These are phyloP conservation scores for Microcyclosporella mali DNA, from an alignment of 2,329 filamentous ascomycete species.

Conservation along the genomic window DNA sequence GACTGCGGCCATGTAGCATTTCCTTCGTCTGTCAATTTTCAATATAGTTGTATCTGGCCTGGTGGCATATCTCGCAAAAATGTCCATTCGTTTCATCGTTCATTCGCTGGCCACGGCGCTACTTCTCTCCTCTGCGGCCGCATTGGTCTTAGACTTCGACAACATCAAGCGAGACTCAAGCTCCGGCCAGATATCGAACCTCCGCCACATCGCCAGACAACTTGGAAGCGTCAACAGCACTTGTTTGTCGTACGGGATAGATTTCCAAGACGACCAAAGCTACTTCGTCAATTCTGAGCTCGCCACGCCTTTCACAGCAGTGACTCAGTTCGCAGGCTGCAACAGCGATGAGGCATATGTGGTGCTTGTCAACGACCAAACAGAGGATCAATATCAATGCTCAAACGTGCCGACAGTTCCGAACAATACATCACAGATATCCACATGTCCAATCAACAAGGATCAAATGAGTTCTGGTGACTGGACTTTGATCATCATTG, in stretches of 20 bases:
- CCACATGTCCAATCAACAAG: conserved; percentile 34
- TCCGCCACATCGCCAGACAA: not conserved
- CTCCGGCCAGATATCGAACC: too few relatives aligned
- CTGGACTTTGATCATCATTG: conserved; percentile 39
- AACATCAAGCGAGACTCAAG: too few relatives aligned
- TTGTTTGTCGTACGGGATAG: conserved; percentile 19
- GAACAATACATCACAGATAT: conserved; percentile 5
- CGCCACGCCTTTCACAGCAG: conserved; percentile 13
- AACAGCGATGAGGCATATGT: conserved; percentile 37
- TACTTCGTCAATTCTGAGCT: conserved; percentile 21
- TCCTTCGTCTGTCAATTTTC: too few relatives aligned
- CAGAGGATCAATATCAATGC: conserved; percentile 31
- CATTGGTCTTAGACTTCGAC: too few relatives aligned
- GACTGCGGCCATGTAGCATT: too few relatives aligned
- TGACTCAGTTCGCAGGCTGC: conserved; percentile 33
- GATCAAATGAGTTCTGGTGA: conserved; percentile 38
- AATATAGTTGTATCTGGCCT: too few relatives aligned
- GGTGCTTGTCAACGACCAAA: conserved; percentile 37
- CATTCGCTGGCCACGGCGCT: too few relatives aligned
- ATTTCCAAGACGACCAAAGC: conserved; percentile 17
- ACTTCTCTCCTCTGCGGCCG: too few relatives aligned
- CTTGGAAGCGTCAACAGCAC: not conserved
- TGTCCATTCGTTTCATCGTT: too few relatives aligned
- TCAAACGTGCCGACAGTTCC: conserved; percentile 1
- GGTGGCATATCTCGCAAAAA: too few relatives aligned